Evolutionary conservation across 163 green algal species (phyloP), one percentile per base, ranked within the genome.

Genomic region (Picocystis sp.): DNA sequence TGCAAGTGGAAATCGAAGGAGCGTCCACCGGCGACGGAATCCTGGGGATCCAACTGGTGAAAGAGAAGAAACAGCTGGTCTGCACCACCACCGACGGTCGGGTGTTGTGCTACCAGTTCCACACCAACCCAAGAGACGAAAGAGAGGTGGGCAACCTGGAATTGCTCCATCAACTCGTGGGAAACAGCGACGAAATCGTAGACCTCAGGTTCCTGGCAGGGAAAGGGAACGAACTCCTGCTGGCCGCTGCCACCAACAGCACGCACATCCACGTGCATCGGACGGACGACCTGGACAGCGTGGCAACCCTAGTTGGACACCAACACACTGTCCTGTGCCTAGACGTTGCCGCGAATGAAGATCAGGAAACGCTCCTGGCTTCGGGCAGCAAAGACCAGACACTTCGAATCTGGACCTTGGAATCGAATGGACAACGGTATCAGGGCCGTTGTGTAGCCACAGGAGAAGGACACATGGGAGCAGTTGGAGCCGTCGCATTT

Each of bases 171-270:
- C 79, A 94, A 66, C 72, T 97, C 38, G 69, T 97, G 0, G 88
- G 86, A 24, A 92, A 95, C 66, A 82, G 83, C 12, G 88, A 93
- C 43, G 82, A 96, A 60, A 73, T 97, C n/a, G 93, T 84, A 2
- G 88, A 94, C 65, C 33, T 94, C 22, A 63, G 70, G 0, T 82
- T 94, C 13, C 24, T 94, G n/a, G 71, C 67, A 12, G 43, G 23
- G 19, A 46, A 42, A 49, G 46, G 34, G 38, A 35, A 24, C 12
- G 24, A 0, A 53, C 11, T 22, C 9, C 69, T 77, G 33, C 45
- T 94, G 17, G 85, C 79, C 0, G 76, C 94, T 10, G 68, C 87
- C 11, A 89, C 74, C 55, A 96, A 94, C 69, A 75, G 64, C 48
- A 66, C 80, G 25, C 66, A 71, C 25, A 66, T 94, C 10, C 68